These are phyloP conservation scores for Zea luxurians DNA, from an alignment of 176 grass and related monocot species.

Conservation along the genomic window DNA sequence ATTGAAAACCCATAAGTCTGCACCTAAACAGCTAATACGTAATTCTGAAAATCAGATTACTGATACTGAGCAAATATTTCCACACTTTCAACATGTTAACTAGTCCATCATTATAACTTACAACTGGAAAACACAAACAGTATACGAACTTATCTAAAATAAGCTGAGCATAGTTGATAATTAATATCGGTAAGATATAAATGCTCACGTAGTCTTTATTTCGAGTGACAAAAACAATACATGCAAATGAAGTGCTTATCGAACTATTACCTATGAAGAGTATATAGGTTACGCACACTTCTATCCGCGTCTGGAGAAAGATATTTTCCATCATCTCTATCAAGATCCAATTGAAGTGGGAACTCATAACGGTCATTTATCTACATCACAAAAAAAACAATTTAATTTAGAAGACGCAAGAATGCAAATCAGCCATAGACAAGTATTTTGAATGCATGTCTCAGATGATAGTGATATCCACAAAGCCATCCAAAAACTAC, in stretches of 20 bases:
- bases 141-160: conserved; percentile 2
- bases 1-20: not conserved
- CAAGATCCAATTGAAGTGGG: conserved; percentile 71
- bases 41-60: not conserved
- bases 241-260: not conserved
- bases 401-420: conserved; percentile 18
- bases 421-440: conserved; percentile 1
- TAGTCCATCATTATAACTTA: conserved; percentile 3
- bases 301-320: conserved; percentile 69
- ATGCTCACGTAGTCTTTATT: not conserved
- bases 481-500: not conserved
- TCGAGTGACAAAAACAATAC: not conserved
- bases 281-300: conserved; percentile 73
- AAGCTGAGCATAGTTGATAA: conserved; percentile 19
- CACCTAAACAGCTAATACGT: not conserved
- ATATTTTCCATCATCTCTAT: conserved; percentile 65
- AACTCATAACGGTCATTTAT: conserved; percentile 86
- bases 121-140: not conserved
- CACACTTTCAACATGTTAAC: not conserved
- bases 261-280: conserved; percentile 64
- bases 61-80: not conserved
- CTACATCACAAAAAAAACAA: conserved; percentile 36
- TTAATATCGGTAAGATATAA: not conserved
- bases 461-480: not conserved
- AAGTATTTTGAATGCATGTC: not conserved